Evolutionary conservation across 2,329 filamentous ascomycete species (phyloP).

Genomic region (Xylaria digitata): DNA sequence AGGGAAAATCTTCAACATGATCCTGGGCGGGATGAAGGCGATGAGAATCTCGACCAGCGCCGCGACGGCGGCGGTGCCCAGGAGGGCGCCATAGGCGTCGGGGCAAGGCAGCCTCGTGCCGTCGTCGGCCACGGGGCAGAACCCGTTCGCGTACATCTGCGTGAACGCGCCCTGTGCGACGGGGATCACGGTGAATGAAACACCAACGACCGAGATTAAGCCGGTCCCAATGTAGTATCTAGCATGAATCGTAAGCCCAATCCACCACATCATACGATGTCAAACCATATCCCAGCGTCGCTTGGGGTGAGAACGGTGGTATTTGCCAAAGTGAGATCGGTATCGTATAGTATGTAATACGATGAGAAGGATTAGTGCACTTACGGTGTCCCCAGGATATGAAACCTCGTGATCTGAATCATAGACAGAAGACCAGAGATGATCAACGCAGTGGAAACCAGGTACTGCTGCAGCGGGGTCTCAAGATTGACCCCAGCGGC

Average conservation of each 20-base stretch:
- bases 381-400: slow-evolving; percentile 72
- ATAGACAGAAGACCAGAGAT: slow-evolving; percentile 80
- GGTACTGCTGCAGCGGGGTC: slow-evolving; percentile 73
- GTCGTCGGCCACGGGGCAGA: slow-evolving; percentile 67
- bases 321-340: neutral
- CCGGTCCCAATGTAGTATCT: slow-evolving; percentile 84
- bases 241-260: slow-evolving; percentile 11
- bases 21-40: slow-evolving; percentile 76
- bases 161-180: slow-evolving; percentile 76
- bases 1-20: slow-evolving; percentile 79
- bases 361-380: slow-evolving; percentile 41
- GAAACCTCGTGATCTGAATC: slow-evolving; percentile 82
- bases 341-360: too few relatives aligned
- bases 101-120: slow-evolving; percentile 79
- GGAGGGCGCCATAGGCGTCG: slow-evolving; percentile 78
- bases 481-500: slow-evolving; percentile 72
- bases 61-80: slow-evolving; percentile 75
- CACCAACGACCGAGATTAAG: slow-evolving; percentile 81
- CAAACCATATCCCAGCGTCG: neutral
- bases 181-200: slow-evolving; percentile 81
- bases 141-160: slow-evolving; percentile 83
- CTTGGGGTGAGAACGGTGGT: neutral
- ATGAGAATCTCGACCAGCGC: slow-evolving; percentile 77
- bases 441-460: slow-evolving; percentile 82
- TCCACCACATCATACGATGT: neutral